phyloP scores from a whole-genome alignment of 768 basidiomycete species.

The Pholiota molesta region DNA sequence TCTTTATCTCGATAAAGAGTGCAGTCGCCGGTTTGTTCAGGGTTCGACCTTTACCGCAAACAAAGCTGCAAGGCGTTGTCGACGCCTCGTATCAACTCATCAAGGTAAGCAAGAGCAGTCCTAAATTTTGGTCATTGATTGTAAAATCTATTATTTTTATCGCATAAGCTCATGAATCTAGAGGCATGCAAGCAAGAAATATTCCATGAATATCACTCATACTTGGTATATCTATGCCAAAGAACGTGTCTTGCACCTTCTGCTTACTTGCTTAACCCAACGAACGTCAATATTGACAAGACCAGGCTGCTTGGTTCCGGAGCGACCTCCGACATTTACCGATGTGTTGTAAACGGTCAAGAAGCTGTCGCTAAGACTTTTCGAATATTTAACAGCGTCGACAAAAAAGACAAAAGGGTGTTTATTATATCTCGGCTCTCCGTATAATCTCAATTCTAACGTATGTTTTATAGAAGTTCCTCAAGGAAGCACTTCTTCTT shows the following conservation, averaged over 20 bases:
- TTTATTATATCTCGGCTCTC: not conserved
- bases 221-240: not conserved
- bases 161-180: conserved; percentile 2
- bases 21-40: not conserved
- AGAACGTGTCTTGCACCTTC: conserved; percentile 3
- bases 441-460: not conserved
- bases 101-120: not conserved
- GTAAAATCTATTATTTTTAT: not conserved
- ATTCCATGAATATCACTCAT: conserved; percentile 3
- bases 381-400: not conserved
- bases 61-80: not conserved
- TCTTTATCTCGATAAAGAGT: not conserved
- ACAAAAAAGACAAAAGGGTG: not conserved
- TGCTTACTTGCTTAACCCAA: not conserved
- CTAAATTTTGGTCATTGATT: not conserved
- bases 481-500: conserved; percentile 4
- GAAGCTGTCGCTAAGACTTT: not conserved
- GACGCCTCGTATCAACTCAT: not conserved
- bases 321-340: not conserved
- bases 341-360: not conserved
- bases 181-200: conserved; percentile 3
- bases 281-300: not conserved
- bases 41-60: not conserved
- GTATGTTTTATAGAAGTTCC: not conserved
- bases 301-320: not conserved